These are phyloP conservation scores for Achaetomiella virescens DNA, from an alignment of 495 filamentous ascomycete species.

Conservation along the genomic window DNA sequence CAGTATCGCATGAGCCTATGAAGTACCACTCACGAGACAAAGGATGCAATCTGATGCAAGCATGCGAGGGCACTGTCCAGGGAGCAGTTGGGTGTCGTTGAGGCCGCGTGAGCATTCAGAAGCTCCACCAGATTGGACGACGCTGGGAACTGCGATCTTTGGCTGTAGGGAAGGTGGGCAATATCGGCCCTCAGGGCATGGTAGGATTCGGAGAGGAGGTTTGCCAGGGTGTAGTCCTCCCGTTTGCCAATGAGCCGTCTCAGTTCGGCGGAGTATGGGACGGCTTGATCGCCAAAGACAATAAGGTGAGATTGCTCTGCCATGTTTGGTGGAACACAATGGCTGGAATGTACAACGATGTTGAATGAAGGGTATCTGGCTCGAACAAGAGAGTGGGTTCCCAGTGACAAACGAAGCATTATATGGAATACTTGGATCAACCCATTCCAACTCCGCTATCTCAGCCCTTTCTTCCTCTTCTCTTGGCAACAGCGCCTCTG, in stretches of 20 bases:
- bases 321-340: not conserved
- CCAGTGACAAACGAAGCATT: too few species aligned
- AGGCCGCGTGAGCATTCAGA: conserved; percentile 41
- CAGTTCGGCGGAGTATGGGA: not conserved
- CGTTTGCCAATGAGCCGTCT: not conserved
- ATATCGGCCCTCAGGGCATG: not conserved
- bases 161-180: not conserved
- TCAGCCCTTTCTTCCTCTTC: too few species aligned
- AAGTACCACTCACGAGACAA: conserved; percentile 40
- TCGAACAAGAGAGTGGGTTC: too few species aligned
- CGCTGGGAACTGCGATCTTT: not conserved
- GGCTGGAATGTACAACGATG: too few species aligned
- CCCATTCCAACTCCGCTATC: too few species aligned
- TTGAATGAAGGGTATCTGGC: too few species aligned
- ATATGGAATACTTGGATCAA: too few species aligned
- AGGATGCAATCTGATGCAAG: conserved; percentile 61
- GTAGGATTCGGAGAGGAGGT: not conserved
- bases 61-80: conserved; percentile 58
- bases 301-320: not conserved
- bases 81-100: conserved; percentile 21
- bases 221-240: not conserved
- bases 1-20: not conserved
- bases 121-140: conserved; percentile 2
- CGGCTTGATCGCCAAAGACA: not conserved
- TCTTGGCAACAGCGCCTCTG: too few species aligned